Conservation (phyloP, 2,329 filamentous ascomycete species). For the Orbilia oligospora region DNA sequence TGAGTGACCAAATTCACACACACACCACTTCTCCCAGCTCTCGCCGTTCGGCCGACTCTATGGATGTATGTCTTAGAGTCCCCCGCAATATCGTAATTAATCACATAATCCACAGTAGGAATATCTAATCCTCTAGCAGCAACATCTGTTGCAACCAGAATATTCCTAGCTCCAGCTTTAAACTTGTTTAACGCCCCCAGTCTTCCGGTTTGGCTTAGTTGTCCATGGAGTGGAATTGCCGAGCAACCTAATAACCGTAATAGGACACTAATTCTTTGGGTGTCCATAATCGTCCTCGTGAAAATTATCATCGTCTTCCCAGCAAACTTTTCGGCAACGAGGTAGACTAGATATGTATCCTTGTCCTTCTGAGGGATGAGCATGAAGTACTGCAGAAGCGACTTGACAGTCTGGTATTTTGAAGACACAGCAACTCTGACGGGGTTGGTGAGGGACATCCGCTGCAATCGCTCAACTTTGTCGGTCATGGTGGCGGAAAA, state of each 20-base stretch:
- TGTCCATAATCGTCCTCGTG: slow-evolving; percentile 90
- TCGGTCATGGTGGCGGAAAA: slow-evolving; percentile 95
- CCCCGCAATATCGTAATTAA: slow-evolving; percentile 87
- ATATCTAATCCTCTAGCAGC: slow-evolving; percentile 93
- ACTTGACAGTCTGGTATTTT: slow-evolving; percentile 92
- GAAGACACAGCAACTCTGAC: slow-evolving; percentile 84
- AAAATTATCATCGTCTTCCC: slow-evolving; percentile 93
- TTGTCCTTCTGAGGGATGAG: slow-evolving; percentile 90
- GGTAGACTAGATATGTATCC: slow-evolving; percentile 87
- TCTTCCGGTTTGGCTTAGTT: slow-evolving; percentile 88
- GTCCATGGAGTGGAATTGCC: slow-evolving; percentile 92
- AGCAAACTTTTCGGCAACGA: slow-evolving; percentile 82
- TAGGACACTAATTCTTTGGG: slow-evolving; percentile 85
- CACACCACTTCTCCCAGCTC: slow-evolving; percentile 88
- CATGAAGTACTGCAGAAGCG: slow-evolving; percentile 86
- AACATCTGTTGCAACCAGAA: slow-evolving; percentile 94
- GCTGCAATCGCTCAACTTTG: slow-evolving; percentile 92
- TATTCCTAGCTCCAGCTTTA: slow-evolving; percentile 81
- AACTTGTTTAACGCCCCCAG: slow-evolving; percentile 93
- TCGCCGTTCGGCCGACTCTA: slow-evolving; percentile 92
- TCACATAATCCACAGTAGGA: slow-evolving; percentile 86
- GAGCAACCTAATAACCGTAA: slow-evolving; percentile 87
- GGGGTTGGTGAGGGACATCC: slow-evolving; percentile 88
- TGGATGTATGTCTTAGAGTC: slow-evolving; percentile 97
- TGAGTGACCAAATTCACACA: slow-evolving; percentile 87